Base-by-base conservation (phyloP, 2,329 filamentous ascomycete species). In the Geoglossum cookeanum region DNA sequence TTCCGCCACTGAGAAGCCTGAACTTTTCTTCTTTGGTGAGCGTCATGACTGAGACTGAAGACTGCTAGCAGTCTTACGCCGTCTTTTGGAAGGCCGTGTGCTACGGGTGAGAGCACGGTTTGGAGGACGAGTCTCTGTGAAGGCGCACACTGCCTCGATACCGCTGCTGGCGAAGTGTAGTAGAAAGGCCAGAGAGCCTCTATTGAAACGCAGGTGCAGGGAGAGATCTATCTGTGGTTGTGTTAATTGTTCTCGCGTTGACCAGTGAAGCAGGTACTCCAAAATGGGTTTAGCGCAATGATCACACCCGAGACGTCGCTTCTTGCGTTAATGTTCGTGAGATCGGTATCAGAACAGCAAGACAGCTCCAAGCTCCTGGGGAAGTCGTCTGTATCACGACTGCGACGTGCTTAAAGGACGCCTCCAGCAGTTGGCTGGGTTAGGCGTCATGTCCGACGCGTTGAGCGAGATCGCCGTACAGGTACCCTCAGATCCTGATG, bases 401-500 rank as follows among this genome's bases (percentile, higher is more conserved):
- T 45, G 37, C 35, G 15, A 39, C 37, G 53, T 29, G 35, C 42
- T 13, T 47, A 29, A 44, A 51, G 37, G 32, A 57, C 17, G 15
- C n/a, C 13, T 37, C 27, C 11, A 13, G 27, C 9, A 37, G 15
- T 35, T 11, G 32, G 29, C 48, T n/a, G 9, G 47, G 45, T n/a
- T 22, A 44, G 39, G 54, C 37, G 63, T 58, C 59, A 65, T 65
- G 62, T 67, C 68, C 42, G 70, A 70, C 61, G 68, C 71, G 55
- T 67, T 68, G 57, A 69, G 70, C 42, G 70, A 68, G 58, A 65
- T 74, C 56, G 69, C 72, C 45, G 63, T 71, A n/a, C 70, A 75
- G 61, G 71, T 72, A 29, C 72, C 75, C 56, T 73, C 75, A 57
- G 79, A 83, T 64, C 80, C 80, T 37, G 80, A 84, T 64, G 78